These are phyloP conservation scores for Scedosporium aurantiacum DNA, from an alignment of 2,329 filamentous ascomycete genomes.

Conservation along the genomic window DNA sequence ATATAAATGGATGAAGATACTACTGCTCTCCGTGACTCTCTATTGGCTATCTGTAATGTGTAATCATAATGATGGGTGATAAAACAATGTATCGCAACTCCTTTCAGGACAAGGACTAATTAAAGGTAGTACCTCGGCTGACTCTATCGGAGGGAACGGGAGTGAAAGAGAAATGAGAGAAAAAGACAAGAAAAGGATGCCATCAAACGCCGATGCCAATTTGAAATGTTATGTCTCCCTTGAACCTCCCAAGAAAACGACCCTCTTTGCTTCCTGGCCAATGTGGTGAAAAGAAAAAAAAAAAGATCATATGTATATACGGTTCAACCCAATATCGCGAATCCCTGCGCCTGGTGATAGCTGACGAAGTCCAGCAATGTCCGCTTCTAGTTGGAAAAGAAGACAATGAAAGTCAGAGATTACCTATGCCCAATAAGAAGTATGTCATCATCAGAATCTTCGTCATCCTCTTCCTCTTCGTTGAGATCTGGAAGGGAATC, in stretches of 20 bases:
- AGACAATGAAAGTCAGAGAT: slow-evolving; percentile 7
- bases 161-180: background rate
- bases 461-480: slow-evolving; percentile 23
- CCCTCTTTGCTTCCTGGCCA: too few species aligned
- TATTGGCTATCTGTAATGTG: background rate
- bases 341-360: background rate
- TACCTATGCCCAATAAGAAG: slow-evolving; percentile 38
- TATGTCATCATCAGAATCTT: slow-evolving; percentile 40
- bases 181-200: background rate
- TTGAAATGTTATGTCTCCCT: too few species aligned
- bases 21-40: background rate
- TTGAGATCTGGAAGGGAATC: slow-evolving; percentile 14
- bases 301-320: too few species aligned
- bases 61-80: background rate
- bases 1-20: background rate
- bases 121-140: background rate
- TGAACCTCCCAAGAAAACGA: too few species aligned
- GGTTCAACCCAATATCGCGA: too few species aligned
- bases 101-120: background rate
- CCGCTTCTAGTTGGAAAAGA: background rate
- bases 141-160: background rate
- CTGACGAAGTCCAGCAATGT: background rate
- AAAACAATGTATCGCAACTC: background rate
- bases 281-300: too few species aligned
- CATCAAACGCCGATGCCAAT: background rate